Evolutionary conservation across 176 grass and related monocot genomes (phyloP), one percentile per base, ranked within the genome.

Genomic region (Triticum timopheevii): DNA sequence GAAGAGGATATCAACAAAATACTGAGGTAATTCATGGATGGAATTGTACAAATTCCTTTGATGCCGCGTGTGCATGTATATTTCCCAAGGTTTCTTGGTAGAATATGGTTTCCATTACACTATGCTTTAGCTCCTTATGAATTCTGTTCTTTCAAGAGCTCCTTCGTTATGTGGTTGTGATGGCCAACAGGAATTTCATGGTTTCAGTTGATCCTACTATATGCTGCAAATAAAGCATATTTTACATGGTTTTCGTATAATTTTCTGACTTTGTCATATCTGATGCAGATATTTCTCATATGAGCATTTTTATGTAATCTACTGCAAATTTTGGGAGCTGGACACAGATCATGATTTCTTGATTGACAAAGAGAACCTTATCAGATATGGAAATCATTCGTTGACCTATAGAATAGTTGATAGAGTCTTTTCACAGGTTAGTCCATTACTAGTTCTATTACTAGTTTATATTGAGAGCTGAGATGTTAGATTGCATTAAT

Each of bases 1-100:
- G 97, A 99, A 87, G 97, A 99, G 64, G 97, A 99, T 87, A 99
- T 99, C 78, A 99, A 99, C 85, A 97, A 99, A 94, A 87, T 99
- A 19, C 83, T 99, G 88, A 97, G 94, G 97, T 99, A 91, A 95
- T 85, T 72, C 84, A 31, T 58, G 4, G 79, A 87, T 58, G 24
- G n/a, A 56, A n/a, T 31, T 74, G 44, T 61, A 61, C 17, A 63
- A 4, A 40, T 86, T 54, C 7, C 54, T 19, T 63, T 4, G 9
- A 58, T 80, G 61, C 47, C 8, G n/a, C 33, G 64, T 33, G 24
- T 80, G 10, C 78, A 19, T 78, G 22, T 47, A 49, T 49, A 49
- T 83, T 19, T 24, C 13, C 31, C 38, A 85, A 62, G 28, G 84
- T 59, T 59, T 69, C 45, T 80, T 6, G 15, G 30, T 19, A 50